Percentiles rank a stretch among this genome's conserved stretches.
Conservation (phyloP, 495 filamentous ascomycete genomes). For the Aspergillus diversus region DNA sequence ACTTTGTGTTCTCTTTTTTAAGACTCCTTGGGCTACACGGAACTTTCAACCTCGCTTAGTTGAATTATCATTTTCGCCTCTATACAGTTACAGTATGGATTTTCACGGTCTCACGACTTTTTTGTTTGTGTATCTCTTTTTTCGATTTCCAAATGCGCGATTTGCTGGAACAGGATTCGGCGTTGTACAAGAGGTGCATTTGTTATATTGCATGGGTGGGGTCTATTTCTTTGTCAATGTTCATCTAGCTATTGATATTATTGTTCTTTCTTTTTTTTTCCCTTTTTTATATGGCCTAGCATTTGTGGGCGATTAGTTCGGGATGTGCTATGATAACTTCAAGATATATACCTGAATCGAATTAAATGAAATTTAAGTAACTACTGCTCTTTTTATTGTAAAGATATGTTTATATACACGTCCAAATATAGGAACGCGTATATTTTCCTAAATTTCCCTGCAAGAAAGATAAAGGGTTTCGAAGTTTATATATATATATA, state of each 20-base stretch:
- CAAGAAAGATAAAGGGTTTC: too few relatives aligned
- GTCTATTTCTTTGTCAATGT: conserved; percentile 12
- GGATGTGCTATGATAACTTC: conserved; percentile 9
- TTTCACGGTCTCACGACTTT: conserved; percentile 13
- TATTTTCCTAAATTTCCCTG: too few relatives aligned
- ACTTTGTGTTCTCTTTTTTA: too few relatives aligned
- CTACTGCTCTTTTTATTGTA: too few relatives aligned
- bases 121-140: conserved; percentile 5
- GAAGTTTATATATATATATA: too few relatives aligned
- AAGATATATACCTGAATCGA: not conserved
- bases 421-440: too few relatives aligned
- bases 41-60: not conserved
- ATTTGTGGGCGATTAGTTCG: conserved; percentile 1
- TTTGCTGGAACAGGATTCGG: conserved; percentile 20
- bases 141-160: conserved; percentile 8
- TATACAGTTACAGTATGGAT: conserved; percentile 8
- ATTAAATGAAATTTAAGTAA: not conserved
- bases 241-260: not conserved
- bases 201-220: conserved; percentile 24
- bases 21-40: too few relatives aligned
- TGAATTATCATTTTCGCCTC: not conserved
- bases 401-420: too few relatives aligned
- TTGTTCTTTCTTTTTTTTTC: conserved; percentile 3
- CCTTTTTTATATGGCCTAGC: not conserved
- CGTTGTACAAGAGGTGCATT: conserved; percentile 30